Percentiles rank a stretch among this genome's conserved stretches.
These are phyloP conservation scores for Thraustochytrium striatum DNA, from an alignment of 352 stramenopile species.

Conservation along the genomic window DNA sequence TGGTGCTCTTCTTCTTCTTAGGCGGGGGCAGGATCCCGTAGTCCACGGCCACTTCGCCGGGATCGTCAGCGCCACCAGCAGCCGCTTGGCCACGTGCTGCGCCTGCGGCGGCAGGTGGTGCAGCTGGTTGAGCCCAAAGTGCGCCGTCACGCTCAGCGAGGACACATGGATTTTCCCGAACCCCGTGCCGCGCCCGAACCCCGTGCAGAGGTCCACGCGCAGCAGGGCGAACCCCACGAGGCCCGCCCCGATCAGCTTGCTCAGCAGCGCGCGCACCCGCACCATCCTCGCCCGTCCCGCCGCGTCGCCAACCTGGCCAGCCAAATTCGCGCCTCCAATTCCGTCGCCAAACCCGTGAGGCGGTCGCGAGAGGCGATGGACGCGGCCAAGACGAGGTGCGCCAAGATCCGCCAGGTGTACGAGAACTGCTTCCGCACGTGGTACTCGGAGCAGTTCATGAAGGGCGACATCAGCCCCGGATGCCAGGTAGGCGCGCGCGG, in stretches of 20 bases:
- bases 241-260: too few relatives aligned
- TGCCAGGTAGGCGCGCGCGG: constrained; percentile 15
- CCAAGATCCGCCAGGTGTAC: constrained; percentile 43
- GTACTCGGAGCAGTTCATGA: constrained; percentile 47
- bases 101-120: neutral
- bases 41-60: neutral
- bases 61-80: constrained; percentile 12
- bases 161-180: constrained; percentile 1
- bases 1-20: neutral
- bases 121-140: neutral
- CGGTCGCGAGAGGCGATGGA: constrained; percentile 26
- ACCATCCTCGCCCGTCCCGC: too few relatives aligned
- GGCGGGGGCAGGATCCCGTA: neutral
- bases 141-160: neutral
- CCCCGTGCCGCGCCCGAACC: neutral
- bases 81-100: neutral
- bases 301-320: too few relatives aligned
- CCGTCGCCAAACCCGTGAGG: too few relatives aligned
- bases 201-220: constrained; percentile 3
- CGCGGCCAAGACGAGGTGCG: constrained; percentile 8
- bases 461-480: constrained; percentile 23
- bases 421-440: constrained; percentile 34
- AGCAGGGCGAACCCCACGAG: constrained; percentile 11
- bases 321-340: too few relatives aligned
- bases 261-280: too few relatives aligned